Evolutionary conservation across 2,329 filamentous ascomycete species (phyloP).

Genomic region (Biscogniauxia marginata): DNA sequence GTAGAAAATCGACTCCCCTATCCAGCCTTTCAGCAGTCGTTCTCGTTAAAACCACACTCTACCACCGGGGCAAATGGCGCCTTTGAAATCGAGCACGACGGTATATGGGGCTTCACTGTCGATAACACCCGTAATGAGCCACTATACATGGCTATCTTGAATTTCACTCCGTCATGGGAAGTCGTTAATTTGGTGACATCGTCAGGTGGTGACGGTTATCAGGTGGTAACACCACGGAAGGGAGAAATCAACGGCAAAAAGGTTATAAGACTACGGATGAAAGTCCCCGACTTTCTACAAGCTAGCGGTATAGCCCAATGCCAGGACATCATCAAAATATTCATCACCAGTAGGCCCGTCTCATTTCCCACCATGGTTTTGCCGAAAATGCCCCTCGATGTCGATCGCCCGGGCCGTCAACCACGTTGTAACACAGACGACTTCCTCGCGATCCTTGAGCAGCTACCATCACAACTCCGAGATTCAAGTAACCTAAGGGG

Average conservation of each 20-base stretch:
- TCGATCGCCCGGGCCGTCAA: no score
- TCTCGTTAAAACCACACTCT: background rate
- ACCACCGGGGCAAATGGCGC: background rate
- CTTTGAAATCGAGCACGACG: background rate
- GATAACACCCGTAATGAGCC: background rate
- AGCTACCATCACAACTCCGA: no score
- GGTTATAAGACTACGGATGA: background rate
- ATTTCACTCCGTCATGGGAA: background rate
- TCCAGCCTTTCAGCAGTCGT: background rate
- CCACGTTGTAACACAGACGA: no score
- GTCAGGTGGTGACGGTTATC: constrained; percentile 1
- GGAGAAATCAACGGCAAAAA: background rate
- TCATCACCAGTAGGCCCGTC: constrained; percentile 5
- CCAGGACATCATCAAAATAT: constrained; percentile 7
- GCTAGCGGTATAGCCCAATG: background rate
- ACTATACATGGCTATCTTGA: background rate
- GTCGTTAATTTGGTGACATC: background rate
- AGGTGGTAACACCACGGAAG: background rate
- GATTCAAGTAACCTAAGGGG: no score
- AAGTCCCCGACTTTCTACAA: background rate
- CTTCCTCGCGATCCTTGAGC: no score
- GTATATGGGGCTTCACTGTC: constrained; percentile 2
- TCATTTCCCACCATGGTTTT: constrained; percentile 2
- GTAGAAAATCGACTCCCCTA: constrained; percentile 1
- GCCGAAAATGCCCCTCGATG: no score